Percentiles rank a stretch among this genome's conserved stretches.
Evolutionary conservation across 805 yeast genomes (phyloP).

Genomic region (Ogataea polymorpha): DNA sequence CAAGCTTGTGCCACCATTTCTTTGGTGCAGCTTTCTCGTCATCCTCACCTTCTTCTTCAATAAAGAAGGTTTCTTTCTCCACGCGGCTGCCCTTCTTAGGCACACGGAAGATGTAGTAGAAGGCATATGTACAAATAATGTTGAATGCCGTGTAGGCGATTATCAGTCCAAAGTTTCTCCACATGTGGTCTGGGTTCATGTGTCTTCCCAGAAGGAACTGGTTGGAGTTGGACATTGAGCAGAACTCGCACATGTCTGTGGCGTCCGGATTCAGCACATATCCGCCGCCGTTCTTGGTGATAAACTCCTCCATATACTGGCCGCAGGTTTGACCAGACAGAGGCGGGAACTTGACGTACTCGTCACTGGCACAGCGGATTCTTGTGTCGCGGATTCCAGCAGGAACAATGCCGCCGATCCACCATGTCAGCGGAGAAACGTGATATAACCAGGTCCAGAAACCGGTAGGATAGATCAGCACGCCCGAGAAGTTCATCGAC

Average conservation of each 20-base stretch:
- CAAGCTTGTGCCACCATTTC: conserved; percentile 3
- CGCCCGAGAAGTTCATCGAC: conserved; percentile 71
- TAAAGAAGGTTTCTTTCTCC: conserved; percentile 1
- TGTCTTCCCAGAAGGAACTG: conserved; percentile 33
- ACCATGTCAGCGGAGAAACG: conserved; percentile 62
- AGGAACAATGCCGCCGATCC: conserved; percentile 50
- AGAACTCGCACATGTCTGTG: conserved; percentile 54
- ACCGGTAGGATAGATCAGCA: conserved; percentile 53
- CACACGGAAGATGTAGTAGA: conserved; percentile 60
- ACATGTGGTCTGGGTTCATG: conserved; percentile 46
- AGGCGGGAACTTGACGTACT: conserved; percentile 45
- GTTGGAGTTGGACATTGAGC: conserved; percentile 56
- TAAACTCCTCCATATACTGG: conserved; percentile 41
- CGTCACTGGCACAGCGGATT: conserved; percentile 46
- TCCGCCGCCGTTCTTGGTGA: conserved; percentile 44
- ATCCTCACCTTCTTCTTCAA: conserved; percentile 2
- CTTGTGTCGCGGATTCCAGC: conserved; percentile 48
- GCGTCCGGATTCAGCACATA: conserved; percentile 39
- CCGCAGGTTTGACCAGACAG: conserved; percentile 55
- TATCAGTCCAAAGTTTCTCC: conserved; percentile 56
- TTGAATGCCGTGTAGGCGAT: conserved; percentile 44
- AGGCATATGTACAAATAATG: conserved; percentile 22
- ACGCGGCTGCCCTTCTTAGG: conserved; percentile 42
- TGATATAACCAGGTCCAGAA: conserved; percentile 77
- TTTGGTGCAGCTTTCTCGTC: neutral